Percentiles rank a stretch among this genome's conserved stretches.
Evolutionary conservation across 495 filamentous ascomycete genomes (phyloP).

Genomic region (Penicillium pulvis): DNA sequence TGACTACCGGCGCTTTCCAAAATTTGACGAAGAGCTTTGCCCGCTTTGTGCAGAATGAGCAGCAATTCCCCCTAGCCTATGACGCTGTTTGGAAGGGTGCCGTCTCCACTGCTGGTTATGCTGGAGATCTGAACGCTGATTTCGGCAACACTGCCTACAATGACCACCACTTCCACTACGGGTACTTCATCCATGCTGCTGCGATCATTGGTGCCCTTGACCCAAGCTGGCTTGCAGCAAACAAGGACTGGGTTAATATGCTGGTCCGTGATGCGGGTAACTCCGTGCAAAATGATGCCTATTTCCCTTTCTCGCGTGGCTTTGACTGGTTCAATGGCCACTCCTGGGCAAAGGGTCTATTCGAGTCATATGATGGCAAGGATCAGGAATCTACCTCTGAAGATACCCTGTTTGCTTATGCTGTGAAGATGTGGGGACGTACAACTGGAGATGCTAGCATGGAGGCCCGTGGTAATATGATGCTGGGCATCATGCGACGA

Average conservation of each 20-base stretch:
- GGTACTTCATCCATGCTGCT: constrained; percentile 87
- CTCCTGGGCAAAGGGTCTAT: constrained; percentile 95
- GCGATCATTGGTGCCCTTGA: constrained; percentile 84
- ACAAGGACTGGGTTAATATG: constrained; percentile 79
- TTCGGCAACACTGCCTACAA: constrained; percentile 90
- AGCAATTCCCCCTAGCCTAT: constrained; percentile 78
- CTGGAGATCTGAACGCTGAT: constrained; percentile 70
- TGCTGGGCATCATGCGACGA: constrained; percentile 73
- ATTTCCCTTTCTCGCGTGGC: constrained; percentile 81
- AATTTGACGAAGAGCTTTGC: constrained; percentile 76
- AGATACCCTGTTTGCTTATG: constrained; percentile 86
- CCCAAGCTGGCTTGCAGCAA: constrained; percentile 68
- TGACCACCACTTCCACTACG: constrained; percentile 94
- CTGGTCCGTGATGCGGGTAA: constrained; percentile 80
- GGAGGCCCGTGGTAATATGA: constrained; percentile 85
- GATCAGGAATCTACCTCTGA: constrained; percentile 91
- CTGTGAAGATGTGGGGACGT: constrained; percentile 90
- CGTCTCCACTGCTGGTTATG: constrained; percentile 78
- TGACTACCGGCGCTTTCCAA: constrained; percentile 62
- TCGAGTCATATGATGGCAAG: constrained; percentile 86
- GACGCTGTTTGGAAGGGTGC: constrained; percentile 84
- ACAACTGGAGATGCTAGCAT: constrained; percentile 74
- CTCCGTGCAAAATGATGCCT: constrained; percentile 65
- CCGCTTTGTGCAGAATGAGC: constrained; percentile 74
- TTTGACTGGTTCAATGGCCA: constrained; percentile 98